These are phyloP conservation scores for Massariosphaeria phaeospora DNA, from an alignment of 495 filamentous ascomycete genomes.

Conservation along the genomic window DNA sequence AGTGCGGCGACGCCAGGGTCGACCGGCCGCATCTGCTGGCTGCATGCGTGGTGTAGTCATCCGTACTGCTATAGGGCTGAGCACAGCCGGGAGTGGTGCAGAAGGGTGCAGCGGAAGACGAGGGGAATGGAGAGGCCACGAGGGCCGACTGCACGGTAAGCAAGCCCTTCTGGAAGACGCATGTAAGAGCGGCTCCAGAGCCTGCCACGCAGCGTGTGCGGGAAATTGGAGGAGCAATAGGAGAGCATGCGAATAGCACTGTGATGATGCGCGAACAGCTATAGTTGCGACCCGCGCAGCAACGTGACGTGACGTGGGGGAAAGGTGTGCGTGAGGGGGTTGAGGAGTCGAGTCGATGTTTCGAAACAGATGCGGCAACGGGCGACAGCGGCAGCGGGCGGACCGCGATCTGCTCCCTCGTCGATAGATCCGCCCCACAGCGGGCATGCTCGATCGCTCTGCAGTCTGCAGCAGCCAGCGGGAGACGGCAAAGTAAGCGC, in stretches of 20 bases:
- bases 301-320: too few species aligned
- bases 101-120: slow-evolving; percentile 6
- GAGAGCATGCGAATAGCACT: slow-evolving; percentile 14
- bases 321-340: too few species aligned
- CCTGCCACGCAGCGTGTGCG: too few species aligned
- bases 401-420: not conserved
- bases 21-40: slow-evolving; percentile 10
- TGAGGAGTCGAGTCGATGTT: slow-evolving; percentile 28
- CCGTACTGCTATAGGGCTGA: slow-evolving; percentile 25
- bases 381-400: not conserved
- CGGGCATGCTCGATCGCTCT: too few species aligned
- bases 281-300: too few species aligned
- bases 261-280: too few species aligned
- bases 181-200: not conserved
- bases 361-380: slow-evolving; percentile 19
- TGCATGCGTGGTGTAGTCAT: slow-evolving; percentile 11
- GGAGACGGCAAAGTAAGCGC: slow-evolving; percentile 12
- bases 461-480: too few species aligned
- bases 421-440: not conserved
- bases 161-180: slow-evolving; percentile 20
- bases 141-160: slow-evolving; percentile 2
- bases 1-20: not conserved
- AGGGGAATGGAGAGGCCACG: not conserved
- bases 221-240: slow-evolving; percentile 13
- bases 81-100: slow-evolving; percentile 9